Evolutionary conservation across 2,329 filamentous ascomycete species (phyloP).

Genomic region (Hypoxylon sp.): DNA sequence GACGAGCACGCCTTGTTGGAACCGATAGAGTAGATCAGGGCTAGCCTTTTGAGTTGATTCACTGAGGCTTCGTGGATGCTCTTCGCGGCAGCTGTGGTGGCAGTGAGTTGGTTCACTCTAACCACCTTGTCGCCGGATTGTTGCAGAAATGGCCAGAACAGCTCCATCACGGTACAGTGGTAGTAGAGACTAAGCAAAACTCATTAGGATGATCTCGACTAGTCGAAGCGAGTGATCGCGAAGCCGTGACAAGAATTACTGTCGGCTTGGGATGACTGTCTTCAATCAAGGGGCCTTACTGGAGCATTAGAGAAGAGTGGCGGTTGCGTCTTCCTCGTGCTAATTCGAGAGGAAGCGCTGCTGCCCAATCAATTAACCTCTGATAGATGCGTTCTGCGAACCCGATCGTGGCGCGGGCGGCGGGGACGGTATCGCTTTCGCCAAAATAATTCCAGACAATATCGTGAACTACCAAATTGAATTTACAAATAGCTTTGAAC

Average conservation of each 20-base stretch:
- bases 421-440: conserved; percentile 33
- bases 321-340: conserved; percentile 37
- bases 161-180: conserved; percentile 39
- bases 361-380: conserved; percentile 36
- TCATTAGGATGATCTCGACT: conserved; percentile 23
- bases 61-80: conserved; percentile 37
- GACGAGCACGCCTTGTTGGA: conserved; percentile 33
- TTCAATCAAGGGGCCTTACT: conserved; percentile 31
- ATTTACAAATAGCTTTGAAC: conserved; percentile 35
- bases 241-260: not conserved
- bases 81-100: conserved; percentile 12
- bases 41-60: conserved; percentile 42
- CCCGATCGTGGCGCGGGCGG: conserved; percentile 35
- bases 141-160: conserved; percentile 42
- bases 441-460: conserved; percentile 39
- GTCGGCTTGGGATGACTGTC: not conserved
- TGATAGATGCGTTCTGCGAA: conserved; percentile 38
- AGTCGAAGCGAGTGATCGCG: not conserved
- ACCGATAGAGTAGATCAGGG: conserved; percentile 35
- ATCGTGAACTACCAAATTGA: conserved; percentile 39
- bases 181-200: conserved; percentile 35
- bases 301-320: conserved; percentile 34
- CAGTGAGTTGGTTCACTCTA: conserved; percentile 25
- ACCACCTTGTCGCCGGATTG: conserved; percentile 25
- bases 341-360: conserved; percentile 33